Evolutionary conservation across 2,329 filamentous ascomycete genomes (phyloP).

Genomic region (Microdochium paspali): DNA sequence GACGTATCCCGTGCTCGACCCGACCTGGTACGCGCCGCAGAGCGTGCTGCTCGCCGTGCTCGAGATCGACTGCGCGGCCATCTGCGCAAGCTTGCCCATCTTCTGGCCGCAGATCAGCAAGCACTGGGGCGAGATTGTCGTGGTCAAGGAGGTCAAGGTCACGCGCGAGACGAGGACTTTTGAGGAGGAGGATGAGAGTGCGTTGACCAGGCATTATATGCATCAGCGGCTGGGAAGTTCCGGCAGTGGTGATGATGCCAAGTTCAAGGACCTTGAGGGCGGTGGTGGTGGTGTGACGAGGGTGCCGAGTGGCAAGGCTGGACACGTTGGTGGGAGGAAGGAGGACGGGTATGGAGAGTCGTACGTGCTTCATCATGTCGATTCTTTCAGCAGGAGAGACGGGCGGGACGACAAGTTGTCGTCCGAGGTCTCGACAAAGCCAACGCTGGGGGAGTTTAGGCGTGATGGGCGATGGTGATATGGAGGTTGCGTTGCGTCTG

Average conservation of each 20-base stretch:
- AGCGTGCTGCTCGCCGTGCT: not conserved
- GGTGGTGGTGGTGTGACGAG: not conserved
- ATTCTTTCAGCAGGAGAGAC: not conserved
- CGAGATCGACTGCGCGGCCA: slow-evolving; percentile 1
- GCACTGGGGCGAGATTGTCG: slow-evolving; percentile 1
- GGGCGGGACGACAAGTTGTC: not conserved
- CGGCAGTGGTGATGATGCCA: not conserved
- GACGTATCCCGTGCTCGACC: not conserved
- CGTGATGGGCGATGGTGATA: not conserved
- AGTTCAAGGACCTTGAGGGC: not conserved
- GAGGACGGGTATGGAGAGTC: not conserved
- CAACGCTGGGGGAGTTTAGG: not conserved
- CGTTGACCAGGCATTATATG: not conserved
- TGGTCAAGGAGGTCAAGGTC: not conserved
- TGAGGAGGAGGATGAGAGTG: not conserved
- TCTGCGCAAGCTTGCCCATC: slow-evolving; percentile 1
- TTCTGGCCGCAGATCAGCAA: not conserved
- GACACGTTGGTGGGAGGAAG: too few species aligned
- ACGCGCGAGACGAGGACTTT: not conserved
- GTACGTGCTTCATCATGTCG: not conserved
- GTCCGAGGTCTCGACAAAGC: not conserved
- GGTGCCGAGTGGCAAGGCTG: not conserved
- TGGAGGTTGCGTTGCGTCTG: not conserved
- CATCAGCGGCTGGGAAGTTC: not conserved
- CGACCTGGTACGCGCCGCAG: not conserved